Base-by-base conservation (phyloP, 2,329 filamentous ascomycete species). In the Apiospora kogelbergensis region DNA sequence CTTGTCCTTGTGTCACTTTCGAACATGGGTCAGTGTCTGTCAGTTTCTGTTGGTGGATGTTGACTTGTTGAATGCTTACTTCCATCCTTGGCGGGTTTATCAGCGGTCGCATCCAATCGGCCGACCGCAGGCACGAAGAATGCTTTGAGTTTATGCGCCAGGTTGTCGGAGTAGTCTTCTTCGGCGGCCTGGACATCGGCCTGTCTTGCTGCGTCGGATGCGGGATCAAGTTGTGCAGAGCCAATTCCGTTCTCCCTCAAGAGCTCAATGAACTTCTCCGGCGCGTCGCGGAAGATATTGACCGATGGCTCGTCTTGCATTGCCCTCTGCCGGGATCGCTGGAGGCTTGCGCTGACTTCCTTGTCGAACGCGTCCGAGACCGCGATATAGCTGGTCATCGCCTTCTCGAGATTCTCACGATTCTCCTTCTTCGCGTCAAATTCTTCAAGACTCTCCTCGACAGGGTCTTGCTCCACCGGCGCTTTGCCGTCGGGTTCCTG, bases 1-100 rank as follows among this genome's bases (percentile, higher is more conserved):
- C 82, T 42, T 86, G 76, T 4, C 84, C 84, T 71, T 85, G 82
- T 0, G 84, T 82, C 42, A 80, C 76, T 41, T 78, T 82, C 17
- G 83, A 84, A 74, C 83, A 84, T 0, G 75, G 73, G 65, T 85
- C 82, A 63, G 71, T 70, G 67, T 78, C 73, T 70, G 67, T 78
- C 73, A 42, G 70, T 69, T 53, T 72, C 67, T 37, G 68, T 60
- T 68, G 42, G 68, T 42, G 65, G 46, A 13, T 66, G 65, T 46
- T 68, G 70, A 66, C 66, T 70, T 22, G 40, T 46, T 30, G 57
- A 44, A n/a, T 26, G 63, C 63, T 69, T 67, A 66, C 24, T 69
- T 41, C 42, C 67, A 42, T 65, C 37, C 22, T 63, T 46, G 41
- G 72, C 71, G 20, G 72, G 68, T 66, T 74, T 71, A 20, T 72